phyloP scores from a whole-genome alignment of 2,329 filamentous ascomycete species.

The Fusarium gaditjirri region DNA sequence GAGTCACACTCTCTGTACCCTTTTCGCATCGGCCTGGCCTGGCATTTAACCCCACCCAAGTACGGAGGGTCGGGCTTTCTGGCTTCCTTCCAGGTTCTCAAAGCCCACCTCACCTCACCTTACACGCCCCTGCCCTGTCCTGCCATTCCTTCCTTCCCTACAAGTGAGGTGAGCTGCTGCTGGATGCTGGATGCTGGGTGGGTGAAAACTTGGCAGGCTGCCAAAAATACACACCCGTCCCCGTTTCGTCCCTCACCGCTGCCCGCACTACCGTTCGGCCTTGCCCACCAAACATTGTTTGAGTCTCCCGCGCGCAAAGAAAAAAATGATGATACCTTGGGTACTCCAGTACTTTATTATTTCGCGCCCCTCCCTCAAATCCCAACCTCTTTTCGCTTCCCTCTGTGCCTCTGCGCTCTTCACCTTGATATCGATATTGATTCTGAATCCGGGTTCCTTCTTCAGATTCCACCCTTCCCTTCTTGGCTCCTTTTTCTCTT shows the following conservation, averaged over 20 bases:
- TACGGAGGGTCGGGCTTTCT: slow-evolving; percentile 22
- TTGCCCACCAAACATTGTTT: slow-evolving; percentile 44
- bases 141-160: slow-evolving; percentile 5
- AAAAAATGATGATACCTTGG: slow-evolving; percentile 36
- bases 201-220: slow-evolving; percentile 30
- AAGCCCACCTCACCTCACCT: slow-evolving; percentile 20
- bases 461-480: slow-evolving; percentile 37
- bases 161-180: slow-evolving; percentile 27
- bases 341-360: slow-evolving; percentile 41
- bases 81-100: slow-evolving; percentile 25
- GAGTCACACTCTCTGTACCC: slow-evolving; percentile 33
- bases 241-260: slow-evolving; percentile 35
- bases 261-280: slow-evolving; percentile 32
- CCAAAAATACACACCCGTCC: slow-evolving; percentile 41
- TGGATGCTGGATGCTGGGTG: slow-evolving; percentile 25
- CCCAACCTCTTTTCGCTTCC: slow-evolving; percentile 40
- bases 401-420: slow-evolving; percentile 39
- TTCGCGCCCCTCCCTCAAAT: slow-evolving; percentile 41
- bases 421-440: slow-evolving; percentile 34
- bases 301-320: slow-evolving; percentile 37
- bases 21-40: slow-evolving; percentile 4
- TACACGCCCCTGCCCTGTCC: slow-evolving; percentile 27
- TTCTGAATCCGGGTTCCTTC: slow-evolving; percentile 34
- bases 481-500: slow-evolving; percentile 39
- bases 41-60: slow-evolving; percentile 38